Conservation (phyloP, 768 basidiomycete species). For the Xanthoconium purpureum region DNA sequence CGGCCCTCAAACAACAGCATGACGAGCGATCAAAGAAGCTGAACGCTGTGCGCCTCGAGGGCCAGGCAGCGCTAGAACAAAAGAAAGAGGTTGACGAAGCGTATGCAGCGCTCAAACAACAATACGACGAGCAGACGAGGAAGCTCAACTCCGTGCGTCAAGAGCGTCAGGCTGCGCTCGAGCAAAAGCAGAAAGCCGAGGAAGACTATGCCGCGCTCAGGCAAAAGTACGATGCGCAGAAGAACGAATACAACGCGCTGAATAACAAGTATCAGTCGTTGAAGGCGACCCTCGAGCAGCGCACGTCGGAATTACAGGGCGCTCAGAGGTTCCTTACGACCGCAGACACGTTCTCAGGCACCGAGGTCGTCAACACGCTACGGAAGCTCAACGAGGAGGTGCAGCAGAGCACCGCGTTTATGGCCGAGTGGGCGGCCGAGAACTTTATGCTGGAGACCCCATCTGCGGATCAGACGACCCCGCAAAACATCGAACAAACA, state of each 20-base stretch:
- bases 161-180: neutral
- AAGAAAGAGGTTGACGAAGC: constrained; percentile 10
- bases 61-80: neutral
- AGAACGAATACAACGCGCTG: constrained; percentile 12
- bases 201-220: constrained; percentile 3
- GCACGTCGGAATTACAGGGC: constrained; percentile 41
- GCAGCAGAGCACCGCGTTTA: constrained; percentile 41
- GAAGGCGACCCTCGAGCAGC: constrained; percentile 33
- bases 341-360: constrained; percentile 39
- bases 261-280: constrained; percentile 10
- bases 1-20: neutral
- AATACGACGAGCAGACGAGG: constrained; percentile 10
- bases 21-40: constrained; percentile 9
- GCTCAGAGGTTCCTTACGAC: constrained; percentile 42
- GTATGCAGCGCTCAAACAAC: constrained; percentile 17
- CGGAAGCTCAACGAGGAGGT: constrained; percentile 45
- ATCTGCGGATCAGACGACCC: constrained; percentile 2
- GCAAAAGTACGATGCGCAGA: constrained; percentile 11
- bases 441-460: constrained; percentile 26
- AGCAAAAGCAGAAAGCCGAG: constrained; percentile 3
- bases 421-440: constrained; percentile 45
- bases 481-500: constrained; percentile 7
- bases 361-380: constrained; percentile 43
- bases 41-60: neutral
- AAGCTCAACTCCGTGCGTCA: constrained; percentile 2